A percentile compares a stretch with the other conserved stretches of the same genome.
Conservation (phyloP, 2,329 filamentous ascomycete genomes). For the Esteya vermicola region DNA sequence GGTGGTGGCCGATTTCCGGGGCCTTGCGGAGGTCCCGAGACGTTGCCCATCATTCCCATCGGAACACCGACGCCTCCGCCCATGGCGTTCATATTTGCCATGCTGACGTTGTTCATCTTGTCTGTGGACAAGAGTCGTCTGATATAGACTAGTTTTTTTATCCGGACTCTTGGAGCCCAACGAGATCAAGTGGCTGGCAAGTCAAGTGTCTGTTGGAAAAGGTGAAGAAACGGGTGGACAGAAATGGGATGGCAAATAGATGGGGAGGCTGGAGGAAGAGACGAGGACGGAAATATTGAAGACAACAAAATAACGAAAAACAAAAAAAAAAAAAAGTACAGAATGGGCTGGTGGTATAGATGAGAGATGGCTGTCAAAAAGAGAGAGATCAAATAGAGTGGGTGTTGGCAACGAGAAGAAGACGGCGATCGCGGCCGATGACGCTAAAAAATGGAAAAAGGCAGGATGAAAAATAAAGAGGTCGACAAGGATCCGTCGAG, state of each 20-base stretch:
- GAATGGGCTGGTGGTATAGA: not conserved
- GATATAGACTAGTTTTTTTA: not conserved
- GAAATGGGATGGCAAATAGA: no score
- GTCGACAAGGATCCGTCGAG: not conserved
- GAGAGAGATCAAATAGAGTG: not conserved
- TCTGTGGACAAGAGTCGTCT: not conserved
- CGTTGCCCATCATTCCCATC: slow-evolving; percentile 55
- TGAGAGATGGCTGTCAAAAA: not conserved
- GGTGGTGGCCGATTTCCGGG: slow-evolving; percentile 14
- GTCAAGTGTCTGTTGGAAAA: no score
- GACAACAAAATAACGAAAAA: not conserved
- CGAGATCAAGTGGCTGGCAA: no score
- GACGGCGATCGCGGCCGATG: no score
- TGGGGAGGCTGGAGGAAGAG: no score
- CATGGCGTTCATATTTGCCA: slow-evolving; percentile 58
- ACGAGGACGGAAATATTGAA: not conserved
- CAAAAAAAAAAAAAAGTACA: not conserved
- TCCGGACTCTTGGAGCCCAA: not conserved
- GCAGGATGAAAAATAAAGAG: no score
- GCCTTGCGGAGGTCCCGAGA: slow-evolving; percentile 21
- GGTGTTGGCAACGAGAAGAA: not conserved
- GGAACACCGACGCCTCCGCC: slow-evolving; percentile 50
- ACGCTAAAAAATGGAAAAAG: no score
- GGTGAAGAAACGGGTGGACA: no score
- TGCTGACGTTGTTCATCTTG: slow-evolving; percentile 49